These are phyloP conservation scores for Pseudocercospora eumusae DNA, from an alignment of 2,329 filamentous ascomycete genomes.

Conservation along the genomic window DNA sequence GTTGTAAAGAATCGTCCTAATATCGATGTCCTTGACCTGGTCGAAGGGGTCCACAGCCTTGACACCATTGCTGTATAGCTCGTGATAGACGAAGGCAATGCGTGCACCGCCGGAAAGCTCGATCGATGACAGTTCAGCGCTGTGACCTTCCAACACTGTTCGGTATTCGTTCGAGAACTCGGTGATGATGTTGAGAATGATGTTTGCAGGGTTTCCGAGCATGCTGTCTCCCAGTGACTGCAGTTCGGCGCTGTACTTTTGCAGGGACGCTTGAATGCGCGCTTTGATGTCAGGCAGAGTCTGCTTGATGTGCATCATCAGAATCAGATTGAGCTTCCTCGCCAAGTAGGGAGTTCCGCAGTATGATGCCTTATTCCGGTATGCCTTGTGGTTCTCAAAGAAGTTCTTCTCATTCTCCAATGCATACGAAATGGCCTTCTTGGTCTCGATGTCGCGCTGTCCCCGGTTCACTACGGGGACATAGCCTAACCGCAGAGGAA, in stretches of 20 bases:
- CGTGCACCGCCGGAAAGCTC: constrained; percentile 95
- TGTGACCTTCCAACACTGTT: constrained; percentile 93
- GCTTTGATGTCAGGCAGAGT: constrained; percentile 98
- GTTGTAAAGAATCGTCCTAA: constrained; percentile 96
- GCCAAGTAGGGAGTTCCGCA: constrained; percentile 97
- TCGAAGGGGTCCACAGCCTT: constrained; percentile 98
- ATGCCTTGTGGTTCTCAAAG: constrained; percentile 98
- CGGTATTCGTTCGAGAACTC: constrained; percentile 98
- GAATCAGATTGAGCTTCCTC: constrained; percentile 93
- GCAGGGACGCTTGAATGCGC: constrained; percentile 87
- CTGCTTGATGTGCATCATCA: constrained; percentile 99
- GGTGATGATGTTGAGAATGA: constrained; percentile 97
- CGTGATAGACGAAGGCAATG: constrained; percentile 99
- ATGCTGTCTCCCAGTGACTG: constrained; percentile 85
- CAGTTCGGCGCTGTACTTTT: constrained; percentile 86
- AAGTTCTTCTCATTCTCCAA: constrained; percentile 94
- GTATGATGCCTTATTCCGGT: constrained; percentile 97
- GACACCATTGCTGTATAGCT: constrained; percentile 94
- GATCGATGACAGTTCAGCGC: constrained; percentile 88
- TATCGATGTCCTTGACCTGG: constrained; percentile 94
- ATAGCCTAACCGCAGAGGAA: constrained; percentile 90
- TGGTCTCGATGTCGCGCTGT: constrained; percentile 97
- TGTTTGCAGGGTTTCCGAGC: constrained; percentile 93
- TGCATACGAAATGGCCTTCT: constrained; percentile 87
- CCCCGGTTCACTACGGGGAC: constrained; percentile 97